Evolutionary conservation across 2,329 filamentous ascomycete genomes (phyloP).

Genomic region (Fusarium ambrosium): DNA sequence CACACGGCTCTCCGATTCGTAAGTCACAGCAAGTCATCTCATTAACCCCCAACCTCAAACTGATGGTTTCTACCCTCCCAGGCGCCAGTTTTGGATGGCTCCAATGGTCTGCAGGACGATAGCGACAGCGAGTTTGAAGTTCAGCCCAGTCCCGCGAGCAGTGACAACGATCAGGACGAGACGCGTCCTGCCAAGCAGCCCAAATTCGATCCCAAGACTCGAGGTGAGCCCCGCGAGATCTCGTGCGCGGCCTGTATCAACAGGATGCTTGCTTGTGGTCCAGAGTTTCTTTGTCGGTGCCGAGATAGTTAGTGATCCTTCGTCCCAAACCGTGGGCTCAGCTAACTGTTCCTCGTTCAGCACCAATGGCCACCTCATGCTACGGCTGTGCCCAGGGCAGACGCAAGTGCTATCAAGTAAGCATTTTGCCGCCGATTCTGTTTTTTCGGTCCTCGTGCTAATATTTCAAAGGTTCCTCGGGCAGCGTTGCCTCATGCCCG

Average conservation of each 20-base stretch:
- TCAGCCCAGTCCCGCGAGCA: neutral
- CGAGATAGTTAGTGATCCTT: neutral
- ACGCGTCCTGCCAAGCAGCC: neutral
- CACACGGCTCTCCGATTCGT: neutral
- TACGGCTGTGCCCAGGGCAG: neutral
- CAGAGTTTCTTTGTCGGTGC: neutral
- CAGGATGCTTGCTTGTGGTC: neutral
- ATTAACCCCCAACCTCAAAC: neutral
- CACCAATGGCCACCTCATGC: neutral
- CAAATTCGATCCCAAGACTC: neutral
- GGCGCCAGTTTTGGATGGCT: no score
- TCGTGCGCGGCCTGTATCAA: neutral
- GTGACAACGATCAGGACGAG: no score
- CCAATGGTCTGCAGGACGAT: neutral
- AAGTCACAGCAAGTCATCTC: neutral
- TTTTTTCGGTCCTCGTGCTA: neutral
- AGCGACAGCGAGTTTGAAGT: neutral
- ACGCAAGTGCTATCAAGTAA: neutral
- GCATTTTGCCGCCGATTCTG: neutral
- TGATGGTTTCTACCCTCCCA: neutral
- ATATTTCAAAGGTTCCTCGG: neutral
- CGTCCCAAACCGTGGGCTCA: neutral
- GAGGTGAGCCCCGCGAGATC: neutral
- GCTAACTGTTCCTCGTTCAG: neutral
- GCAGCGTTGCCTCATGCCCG: neutral